Base-by-base conservation (phyloP, 352 stramenopile species). In the Phytopythium vexans region DNA sequence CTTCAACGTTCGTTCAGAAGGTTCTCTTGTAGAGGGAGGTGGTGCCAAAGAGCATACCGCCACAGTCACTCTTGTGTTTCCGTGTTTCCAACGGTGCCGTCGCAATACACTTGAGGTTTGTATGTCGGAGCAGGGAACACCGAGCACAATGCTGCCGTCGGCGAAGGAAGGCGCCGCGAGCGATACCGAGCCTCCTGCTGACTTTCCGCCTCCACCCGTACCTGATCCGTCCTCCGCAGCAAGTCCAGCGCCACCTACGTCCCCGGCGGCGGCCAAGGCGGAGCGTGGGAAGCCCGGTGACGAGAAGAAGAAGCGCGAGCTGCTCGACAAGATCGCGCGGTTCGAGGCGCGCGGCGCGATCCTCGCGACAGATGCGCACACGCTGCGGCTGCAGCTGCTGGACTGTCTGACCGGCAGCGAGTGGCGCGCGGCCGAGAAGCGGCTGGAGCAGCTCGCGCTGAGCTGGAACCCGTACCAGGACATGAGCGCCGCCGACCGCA, bases 381-480 rank as follows among this genome's bases (percentile, higher is more conserved):
- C 78, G n/a, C 58, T 92, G 41, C 76, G 78, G 15, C 72, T 55
- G 12, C 81, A 92, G 58, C 55, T 92, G 15, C 64, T 82, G 51
- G 73, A 88, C 37, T 80, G 74, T 55, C 69, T 74, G 3, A 88
- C 77, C 49, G 14, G 21, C 21, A 72, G 74, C 8, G 58, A 85
- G 36, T 88, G 76, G 77, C 54, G 55, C 5, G 74, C 76, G 4
- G 82, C 86, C 27, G 74, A 88, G 56, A 46, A 68, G 58, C 77
- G 82, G 27, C 60, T 92, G 10, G 48, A 83, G 50, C 66, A 85
- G 44, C 64, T 92, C 27, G 69, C 67, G 32, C 60, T 70, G 37
- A 82, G 56, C 54, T 92, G 82, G 82, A 92, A 92, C 38, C 82
- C 79, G 55, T 92, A 92, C 60, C 82, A 92, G 57, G 66, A 85